Conservation (phyloP, 2,329 filamentous ascomycete genomes). For the Metarhizium humberi region DNA sequence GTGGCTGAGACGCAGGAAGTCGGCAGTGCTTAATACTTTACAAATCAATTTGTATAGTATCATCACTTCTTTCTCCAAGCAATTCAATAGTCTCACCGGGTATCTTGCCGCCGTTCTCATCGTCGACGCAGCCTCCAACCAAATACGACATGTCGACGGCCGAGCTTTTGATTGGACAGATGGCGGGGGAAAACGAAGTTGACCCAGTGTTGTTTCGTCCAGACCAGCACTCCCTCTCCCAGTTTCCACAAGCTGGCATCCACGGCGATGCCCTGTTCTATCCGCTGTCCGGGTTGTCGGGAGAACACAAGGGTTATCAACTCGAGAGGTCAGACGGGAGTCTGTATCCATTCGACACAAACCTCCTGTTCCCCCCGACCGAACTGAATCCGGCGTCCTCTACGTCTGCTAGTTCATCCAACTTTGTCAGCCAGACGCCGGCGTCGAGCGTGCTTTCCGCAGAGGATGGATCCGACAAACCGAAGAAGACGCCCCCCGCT, state of each 20-base stretch:
- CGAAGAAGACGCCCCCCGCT: background rate
- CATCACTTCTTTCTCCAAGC: background rate
- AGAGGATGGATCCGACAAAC: background rate
- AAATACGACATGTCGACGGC: background rate
- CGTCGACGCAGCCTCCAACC: background rate
- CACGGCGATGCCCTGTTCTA: background rate
- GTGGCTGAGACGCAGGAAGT: too few species aligned
- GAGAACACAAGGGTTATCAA: background rate
- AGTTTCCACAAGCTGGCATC: background rate
- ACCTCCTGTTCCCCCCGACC: background rate
- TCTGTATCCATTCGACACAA: background rate
- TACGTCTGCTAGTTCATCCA: background rate
- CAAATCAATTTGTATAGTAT: too few species aligned
- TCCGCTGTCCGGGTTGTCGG: background rate
- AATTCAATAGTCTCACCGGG: background rate
- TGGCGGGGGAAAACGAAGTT: background rate
- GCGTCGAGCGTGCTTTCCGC: background rate
- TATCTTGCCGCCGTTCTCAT: background rate
- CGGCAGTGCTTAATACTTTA: too few species aligned
- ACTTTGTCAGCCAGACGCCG: background rate
- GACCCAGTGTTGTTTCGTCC: conserved; percentile 24
- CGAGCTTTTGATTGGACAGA: background rate
- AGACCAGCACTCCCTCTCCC: background rate
- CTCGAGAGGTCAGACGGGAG: background rate
- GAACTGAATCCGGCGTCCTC: background rate